phyloP scores from a whole-genome alignment of 768 basidiomycete species.

The Mycena capillaripes region DNA sequence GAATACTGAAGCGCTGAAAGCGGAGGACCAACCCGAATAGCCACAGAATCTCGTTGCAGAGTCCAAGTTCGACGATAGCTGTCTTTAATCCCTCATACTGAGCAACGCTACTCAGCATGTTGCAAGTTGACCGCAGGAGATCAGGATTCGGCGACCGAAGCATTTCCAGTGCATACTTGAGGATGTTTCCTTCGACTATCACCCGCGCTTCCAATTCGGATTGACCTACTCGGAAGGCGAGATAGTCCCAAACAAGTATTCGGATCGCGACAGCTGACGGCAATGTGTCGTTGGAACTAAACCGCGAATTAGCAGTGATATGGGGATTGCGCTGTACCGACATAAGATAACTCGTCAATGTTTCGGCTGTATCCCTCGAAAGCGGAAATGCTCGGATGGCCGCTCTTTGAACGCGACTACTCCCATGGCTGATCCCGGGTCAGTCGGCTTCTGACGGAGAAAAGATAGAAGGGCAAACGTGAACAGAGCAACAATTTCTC shows the following conservation, averaged over 20 bases:
- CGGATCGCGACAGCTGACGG: not conserved
- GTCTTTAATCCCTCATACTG: not conserved
- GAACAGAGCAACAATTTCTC: not conserved
- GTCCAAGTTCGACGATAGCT: not conserved
- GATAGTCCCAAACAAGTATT: not conserved
- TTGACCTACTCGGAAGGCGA: not conserved
- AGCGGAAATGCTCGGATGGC: not conserved
- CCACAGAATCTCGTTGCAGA: not conserved
- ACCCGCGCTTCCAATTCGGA: not conserved
- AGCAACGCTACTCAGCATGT: not conserved
- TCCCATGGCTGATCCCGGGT: no score
- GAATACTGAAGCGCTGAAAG: no score
- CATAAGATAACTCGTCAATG: not conserved
- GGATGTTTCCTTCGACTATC: not conserved
- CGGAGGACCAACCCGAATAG: no score
- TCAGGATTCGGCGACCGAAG: not conserved
- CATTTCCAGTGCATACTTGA: not conserved
- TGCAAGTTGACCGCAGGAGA: not conserved
- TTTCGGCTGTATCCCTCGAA: not conserved
- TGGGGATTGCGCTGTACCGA: not conserved
- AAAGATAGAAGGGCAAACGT: not conserved
- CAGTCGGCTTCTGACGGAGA: not conserved
- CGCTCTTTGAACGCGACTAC: no score
- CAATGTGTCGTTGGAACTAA: not conserved
- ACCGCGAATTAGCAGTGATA: not conserved